These are phyloP conservation scores for Bipolaris cookei DNA, from an alignment of 2,329 filamentous ascomycete species.

Conservation along the genomic window DNA sequence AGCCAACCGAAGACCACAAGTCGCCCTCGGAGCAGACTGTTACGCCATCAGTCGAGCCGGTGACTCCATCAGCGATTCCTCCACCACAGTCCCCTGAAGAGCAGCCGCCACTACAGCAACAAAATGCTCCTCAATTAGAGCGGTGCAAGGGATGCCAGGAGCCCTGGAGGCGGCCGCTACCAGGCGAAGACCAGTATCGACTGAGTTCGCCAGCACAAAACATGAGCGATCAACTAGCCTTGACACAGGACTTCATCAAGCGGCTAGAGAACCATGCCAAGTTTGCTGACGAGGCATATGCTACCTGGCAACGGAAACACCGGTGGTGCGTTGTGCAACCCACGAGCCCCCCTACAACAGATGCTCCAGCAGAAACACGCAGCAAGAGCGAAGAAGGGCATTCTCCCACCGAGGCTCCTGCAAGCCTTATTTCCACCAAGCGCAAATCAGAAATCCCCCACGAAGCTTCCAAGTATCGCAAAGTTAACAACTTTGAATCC, in stretches of 20 bases:
- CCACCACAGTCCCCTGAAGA: constrained; percentile 6
- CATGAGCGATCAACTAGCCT: constrained; percentile 20
- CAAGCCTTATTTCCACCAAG: constrained; percentile 18
- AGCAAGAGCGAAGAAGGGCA: constrained; percentile 7
- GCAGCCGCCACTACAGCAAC: constrained; percentile 10
- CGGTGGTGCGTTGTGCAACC: constrained; percentile 6
- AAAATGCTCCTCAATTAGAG: constrained; percentile 27
- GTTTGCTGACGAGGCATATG: constrained; percentile 28
- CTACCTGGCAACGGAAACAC: constrained; percentile 8
- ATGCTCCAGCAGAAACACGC: constrained; percentile 9
- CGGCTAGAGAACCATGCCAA: constrained; percentile 24
- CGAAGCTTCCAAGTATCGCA: constrained; percentile 24
- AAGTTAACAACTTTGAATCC: constrained; percentile 17
- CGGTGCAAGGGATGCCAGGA: constrained; percentile 30
- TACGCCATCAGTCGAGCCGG: constrained; percentile 16
- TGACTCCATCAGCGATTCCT: constrained; percentile 4
- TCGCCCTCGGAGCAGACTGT: constrained; percentile 12
- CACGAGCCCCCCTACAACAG: constrained; percentile 11
- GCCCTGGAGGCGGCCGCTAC: constrained; percentile 28
- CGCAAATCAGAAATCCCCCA: constrained; percentile 27
- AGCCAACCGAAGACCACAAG: constrained; percentile 13
- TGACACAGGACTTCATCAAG: constrained; percentile 26
- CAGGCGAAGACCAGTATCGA: constrained; percentile 17
- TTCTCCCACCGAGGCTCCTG: not conserved
- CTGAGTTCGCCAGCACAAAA: constrained; percentile 23